Evolutionary conservation across 805 yeast genomes (phyloP).

Genomic region (Myxozyma sirexii): DNA sequence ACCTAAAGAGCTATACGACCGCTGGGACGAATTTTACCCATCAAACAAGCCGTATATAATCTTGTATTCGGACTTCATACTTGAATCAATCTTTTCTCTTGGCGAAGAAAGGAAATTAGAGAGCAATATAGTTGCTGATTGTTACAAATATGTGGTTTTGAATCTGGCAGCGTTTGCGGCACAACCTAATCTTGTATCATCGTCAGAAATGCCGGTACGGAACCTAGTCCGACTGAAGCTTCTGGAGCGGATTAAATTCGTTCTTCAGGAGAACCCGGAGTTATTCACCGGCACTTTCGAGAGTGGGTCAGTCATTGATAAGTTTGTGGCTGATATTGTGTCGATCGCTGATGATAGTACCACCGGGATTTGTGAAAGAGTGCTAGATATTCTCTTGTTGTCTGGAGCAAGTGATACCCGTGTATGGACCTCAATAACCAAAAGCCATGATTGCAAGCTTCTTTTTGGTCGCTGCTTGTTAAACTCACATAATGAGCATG

Average conservation of each 20-base stretch:
- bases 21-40: constrained; percentile 18
- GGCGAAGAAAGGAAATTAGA: background rate
- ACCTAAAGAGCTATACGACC: constrained; percentile 6
- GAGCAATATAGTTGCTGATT: background rate
- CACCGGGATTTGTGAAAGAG: constrained; percentile 3
- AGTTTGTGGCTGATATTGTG: constrained; percentile 6
- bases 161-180: constrained; percentile 2
- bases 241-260: background rate
- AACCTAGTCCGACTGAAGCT: constrained; percentile 12
- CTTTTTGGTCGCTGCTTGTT: constrained; percentile 8
- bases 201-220: constrained; percentile 2
- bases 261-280: constrained; percentile 11
- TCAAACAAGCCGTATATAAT: constrained; percentile 9
- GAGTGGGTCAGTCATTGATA: background rate
- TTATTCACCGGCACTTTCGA: background rate
- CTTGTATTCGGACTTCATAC: constrained; percentile 17
- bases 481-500: background rate
- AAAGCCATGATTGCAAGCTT: background rate
- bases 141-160: constrained; percentile 7
- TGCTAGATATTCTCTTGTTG: constrained; percentile 15
- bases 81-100: constrained; percentile 2
- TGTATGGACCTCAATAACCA: constrained; percentile 7
- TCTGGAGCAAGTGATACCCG: constrained; percentile 3
- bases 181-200: background rate
- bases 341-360: constrained; percentile 6